Percentiles rank a stretch among this genome's conserved stretches.
phyloP scores from a whole-genome alignment of 495 filamentous ascomycete genomes.

The Aspergillus coremiiformis region DNA sequence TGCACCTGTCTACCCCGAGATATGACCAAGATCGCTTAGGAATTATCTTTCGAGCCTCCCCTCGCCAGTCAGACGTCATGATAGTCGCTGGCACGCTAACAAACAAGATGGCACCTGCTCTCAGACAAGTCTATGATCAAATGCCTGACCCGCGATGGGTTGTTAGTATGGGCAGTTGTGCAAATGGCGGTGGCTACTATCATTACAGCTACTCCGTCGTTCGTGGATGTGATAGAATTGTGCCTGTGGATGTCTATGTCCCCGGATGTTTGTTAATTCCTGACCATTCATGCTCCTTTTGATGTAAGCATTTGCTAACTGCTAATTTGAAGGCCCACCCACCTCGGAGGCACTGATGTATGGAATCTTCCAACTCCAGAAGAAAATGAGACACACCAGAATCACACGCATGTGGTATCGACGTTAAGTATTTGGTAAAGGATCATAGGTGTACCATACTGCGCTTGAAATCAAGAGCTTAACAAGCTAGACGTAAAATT shows the following conservation, averaged over 20 bases:
- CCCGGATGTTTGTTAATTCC: slow-evolving; percentile 58
- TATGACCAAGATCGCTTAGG: slow-evolving; percentile 95
- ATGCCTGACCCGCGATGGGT: slow-evolving; percentile 98
- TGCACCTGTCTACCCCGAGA: slow-evolving; percentile 91
- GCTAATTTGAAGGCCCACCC: slow-evolving; percentile 50
- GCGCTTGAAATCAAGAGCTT: neutral
- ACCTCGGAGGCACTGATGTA: slow-evolving; percentile 92
- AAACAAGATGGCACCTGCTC: slow-evolving; percentile 96
- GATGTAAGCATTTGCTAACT: slow-evolving; percentile 17
- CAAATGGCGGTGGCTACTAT: slow-evolving; percentile 95
- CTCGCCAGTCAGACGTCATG: slow-evolving; percentile 95
- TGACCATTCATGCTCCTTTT: neutral
- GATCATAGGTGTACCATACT: neutral
- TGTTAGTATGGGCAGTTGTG: slow-evolving; percentile 88
- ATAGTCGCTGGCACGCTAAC: slow-evolving; percentile 94
- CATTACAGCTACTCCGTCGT: slow-evolving; percentile 94
- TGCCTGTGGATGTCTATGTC: slow-evolving; percentile 96
- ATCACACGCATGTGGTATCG: slow-evolving; percentile 49
- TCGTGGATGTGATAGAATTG: slow-evolving; percentile 86
- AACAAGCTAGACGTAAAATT: slow-evolving; percentile 2
- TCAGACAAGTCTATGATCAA: slow-evolving; percentile 94
- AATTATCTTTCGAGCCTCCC: slow-evolving; percentile 95
- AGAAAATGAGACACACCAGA: slow-evolving; percentile 81
- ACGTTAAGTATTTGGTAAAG: slow-evolving; percentile 21
- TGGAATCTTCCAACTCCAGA: slow-evolving; percentile 86